A percentile compares a stretch with the other conserved stretches of the same genome.
phyloP scores from a whole-genome alignment of 345 rosid genomes.

The Rhodamnia rubescens region DNA sequence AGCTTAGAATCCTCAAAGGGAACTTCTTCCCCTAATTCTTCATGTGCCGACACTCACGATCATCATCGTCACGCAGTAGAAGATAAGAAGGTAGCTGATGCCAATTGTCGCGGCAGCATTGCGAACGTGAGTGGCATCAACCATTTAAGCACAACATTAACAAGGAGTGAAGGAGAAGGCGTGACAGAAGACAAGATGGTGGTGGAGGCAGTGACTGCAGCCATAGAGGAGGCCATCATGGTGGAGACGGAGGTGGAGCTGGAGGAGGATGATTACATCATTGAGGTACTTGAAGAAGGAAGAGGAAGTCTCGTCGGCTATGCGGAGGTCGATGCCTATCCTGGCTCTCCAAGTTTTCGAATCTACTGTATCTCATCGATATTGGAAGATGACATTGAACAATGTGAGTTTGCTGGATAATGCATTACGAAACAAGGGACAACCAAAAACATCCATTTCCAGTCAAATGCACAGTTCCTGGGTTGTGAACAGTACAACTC shows the following conservation, averaged over 20 bases:
- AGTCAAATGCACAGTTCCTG: not conserved
- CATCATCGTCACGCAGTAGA: not conserved
- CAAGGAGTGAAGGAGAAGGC: not conserved
- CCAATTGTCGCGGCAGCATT: not conserved
- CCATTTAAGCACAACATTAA: not conserved
- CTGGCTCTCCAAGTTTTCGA: constrained; percentile 36
- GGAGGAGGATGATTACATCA: not conserved
- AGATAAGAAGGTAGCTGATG: not conserved
- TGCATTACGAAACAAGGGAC: not conserved
- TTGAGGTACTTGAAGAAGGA: not conserved
- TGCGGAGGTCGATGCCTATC: constrained; percentile 11
- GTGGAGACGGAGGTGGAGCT: not conserved
- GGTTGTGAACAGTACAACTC: not conserved
- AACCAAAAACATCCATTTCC: not conserved
- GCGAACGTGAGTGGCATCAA: not conserved
- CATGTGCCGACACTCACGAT: not conserved
- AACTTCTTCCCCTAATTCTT: not conserved
- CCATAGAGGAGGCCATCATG: not conserved
- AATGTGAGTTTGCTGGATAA: not conserved
- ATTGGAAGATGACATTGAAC: constrained; percentile 1
- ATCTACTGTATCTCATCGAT: constrained; percentile 17
- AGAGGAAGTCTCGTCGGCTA: not conserved
- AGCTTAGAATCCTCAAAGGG: not conserved
- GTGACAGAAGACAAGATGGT: constrained; percentile 2
- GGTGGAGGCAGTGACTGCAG: not conserved